Evolutionary conservation across 2,329 filamentous ascomycete genomes (phyloP).

Genomic region (Fusarium denticulatum): DNA sequence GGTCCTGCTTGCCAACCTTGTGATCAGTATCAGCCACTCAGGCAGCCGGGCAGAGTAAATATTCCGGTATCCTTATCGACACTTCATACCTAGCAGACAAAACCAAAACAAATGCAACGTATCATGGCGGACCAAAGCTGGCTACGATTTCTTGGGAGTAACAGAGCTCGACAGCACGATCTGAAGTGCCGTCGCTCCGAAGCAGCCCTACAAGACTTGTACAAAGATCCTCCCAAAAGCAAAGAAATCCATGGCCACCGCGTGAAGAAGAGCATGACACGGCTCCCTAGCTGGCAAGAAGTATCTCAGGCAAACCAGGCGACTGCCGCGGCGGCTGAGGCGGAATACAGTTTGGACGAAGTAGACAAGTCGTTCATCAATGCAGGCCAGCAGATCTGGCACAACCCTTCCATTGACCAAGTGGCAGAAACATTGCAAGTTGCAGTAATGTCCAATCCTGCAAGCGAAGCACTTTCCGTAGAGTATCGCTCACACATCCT

Average conservation of each 20-base stretch:
- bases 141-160: constrained; percentile 41
- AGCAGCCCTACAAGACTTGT: constrained; percentile 28
- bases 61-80: not conserved
- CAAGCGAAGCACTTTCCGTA: constrained; percentile 49
- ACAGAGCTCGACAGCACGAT: constrained; percentile 33
- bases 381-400: constrained; percentile 44
- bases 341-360: constrained; percentile 8
- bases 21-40: not conserved
- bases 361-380: constrained; percentile 29
- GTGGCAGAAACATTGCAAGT: constrained; percentile 57
- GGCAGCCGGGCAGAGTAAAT: not conserved
- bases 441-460: constrained; percentile 51
- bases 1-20: not conserved
- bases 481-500: constrained; percentile 56
- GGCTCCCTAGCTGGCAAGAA: constrained; percentile 29
- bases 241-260: not conserved
- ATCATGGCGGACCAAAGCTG: constrained; percentile 39
- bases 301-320: not conserved
- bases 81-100: not conserved
- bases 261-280: constrained; percentile 10
- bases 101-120: not conserved
- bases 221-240: constrained; percentile 5
- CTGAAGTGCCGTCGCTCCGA: constrained; percentile 36
- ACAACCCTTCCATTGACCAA: constrained; percentile 56
- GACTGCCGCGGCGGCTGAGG: not conserved